Conservation (phyloP, 441 rosid species). For the Pelargonium fulgidum region DNA sequence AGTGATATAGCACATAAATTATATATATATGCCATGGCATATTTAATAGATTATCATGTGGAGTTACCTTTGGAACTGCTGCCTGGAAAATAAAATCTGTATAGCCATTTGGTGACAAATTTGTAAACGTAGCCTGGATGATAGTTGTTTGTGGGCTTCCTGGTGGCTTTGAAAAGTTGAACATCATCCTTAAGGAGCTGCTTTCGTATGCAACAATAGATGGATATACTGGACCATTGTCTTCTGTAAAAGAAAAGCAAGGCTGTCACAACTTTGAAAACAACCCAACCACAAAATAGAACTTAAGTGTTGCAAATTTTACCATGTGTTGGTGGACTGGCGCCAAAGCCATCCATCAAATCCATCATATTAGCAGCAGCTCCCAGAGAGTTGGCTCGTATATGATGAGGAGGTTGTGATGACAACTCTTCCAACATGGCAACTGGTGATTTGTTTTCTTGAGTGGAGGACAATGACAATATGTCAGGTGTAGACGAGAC, state of each 20-base stretch:
- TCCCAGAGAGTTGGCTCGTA: constrained; percentile 34
- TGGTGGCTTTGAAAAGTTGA: constrained; percentile 71
- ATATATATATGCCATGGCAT: background rate
- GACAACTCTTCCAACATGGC: constrained; percentile 43
- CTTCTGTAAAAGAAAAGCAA: constrained; percentile 41
- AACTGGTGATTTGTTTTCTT: constrained; percentile 32
- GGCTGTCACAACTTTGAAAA: constrained; percentile 16
- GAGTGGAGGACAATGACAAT: constrained; percentile 36
- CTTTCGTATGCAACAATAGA: constrained; percentile 78
- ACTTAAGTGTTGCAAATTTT: constrained; percentile 10
- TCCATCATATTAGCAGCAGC: constrained; percentile 59
- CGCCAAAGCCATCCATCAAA: constrained; percentile 76
- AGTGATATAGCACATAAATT: background rate
- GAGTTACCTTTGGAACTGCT: constrained; percentile 92
- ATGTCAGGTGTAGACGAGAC: constrained; percentile 47
- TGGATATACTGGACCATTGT: constrained; percentile 74
- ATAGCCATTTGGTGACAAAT: constrained; percentile 51
- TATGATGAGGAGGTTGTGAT: constrained; percentile 34
- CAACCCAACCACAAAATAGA: constrained; percentile 17
- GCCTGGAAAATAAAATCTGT: constrained; percentile 92
- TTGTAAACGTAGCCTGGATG: constrained; percentile 68
- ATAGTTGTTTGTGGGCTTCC: constrained; percentile 64
- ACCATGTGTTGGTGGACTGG: constrained; percentile 60
- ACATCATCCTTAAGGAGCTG: constrained; percentile 68
- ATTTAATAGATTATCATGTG: constrained; percentile 14